phyloP scores from a whole-genome alignment of 371 early-diverging fungal genomes.

The Umbelopsis sp. region DNA sequence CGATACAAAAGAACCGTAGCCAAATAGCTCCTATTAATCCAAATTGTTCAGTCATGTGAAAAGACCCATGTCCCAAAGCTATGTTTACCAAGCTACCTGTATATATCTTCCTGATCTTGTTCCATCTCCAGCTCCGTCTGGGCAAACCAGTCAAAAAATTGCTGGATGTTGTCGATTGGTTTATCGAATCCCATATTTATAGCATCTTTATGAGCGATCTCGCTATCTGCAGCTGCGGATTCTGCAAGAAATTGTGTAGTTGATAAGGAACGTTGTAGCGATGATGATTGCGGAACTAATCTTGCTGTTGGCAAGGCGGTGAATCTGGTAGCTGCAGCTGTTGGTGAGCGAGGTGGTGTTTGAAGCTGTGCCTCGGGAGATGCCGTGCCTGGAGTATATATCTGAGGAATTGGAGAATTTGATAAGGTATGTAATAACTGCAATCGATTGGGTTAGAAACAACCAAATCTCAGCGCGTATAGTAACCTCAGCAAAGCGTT shows the following conservation, averaged over 20 bases:
- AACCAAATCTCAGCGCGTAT: neutral
- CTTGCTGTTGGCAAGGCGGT: neutral
- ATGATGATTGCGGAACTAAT: slow-evolving; percentile 9
- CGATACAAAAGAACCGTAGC: slow-evolving; percentile 52
- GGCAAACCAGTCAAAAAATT: slow-evolving; percentile 93
- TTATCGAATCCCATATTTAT: slow-evolving; percentile 40
- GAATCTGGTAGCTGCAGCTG: slow-evolving; percentile 24
- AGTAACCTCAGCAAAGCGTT: slow-evolving; percentile 20
- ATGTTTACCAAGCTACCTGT: slow-evolving; percentile 49
- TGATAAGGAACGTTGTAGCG: slow-evolving; percentile 43
- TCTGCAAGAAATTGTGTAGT: slow-evolving; percentile 47
- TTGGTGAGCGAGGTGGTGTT: slow-evolving; percentile 25
- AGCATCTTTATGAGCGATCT: slow-evolving; percentile 35
- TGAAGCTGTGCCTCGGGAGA: slow-evolving; percentile 10
- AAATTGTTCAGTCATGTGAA: neutral
- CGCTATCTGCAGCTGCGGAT: slow-evolving; percentile 36
- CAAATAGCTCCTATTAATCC: slow-evolving; percentile 52
- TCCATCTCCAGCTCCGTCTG: slow-evolving; percentile 79
- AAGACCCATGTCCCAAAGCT: neutral
- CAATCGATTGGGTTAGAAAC: neutral
- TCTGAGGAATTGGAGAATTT: slow-evolving; percentile 15
- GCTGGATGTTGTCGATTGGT: slow-evolving; percentile 82
- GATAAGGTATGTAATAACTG: slow-evolving; percentile 4
- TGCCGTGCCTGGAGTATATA: slow-evolving; percentile 9
- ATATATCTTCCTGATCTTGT: slow-evolving; percentile 82